These are phyloP conservation scores for Floccularia luteovirens DNA, from an alignment of 768 basidiomycete species.

Conservation along the genomic window DNA sequence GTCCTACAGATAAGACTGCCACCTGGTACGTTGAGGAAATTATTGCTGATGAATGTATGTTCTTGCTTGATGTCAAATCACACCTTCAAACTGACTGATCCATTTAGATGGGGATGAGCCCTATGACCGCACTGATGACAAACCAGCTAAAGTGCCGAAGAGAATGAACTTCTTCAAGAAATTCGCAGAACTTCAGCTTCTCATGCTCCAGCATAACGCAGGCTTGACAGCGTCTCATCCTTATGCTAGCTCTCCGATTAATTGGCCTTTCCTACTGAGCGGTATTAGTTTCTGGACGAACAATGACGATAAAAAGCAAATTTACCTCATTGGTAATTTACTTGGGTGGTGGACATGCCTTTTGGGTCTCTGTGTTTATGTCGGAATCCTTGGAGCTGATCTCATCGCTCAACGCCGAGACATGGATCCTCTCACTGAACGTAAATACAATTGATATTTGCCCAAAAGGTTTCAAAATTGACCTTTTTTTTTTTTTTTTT, in stretches of 20 bases:
- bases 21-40: slow-evolving; percentile 90
- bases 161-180: slow-evolving; percentile 90
- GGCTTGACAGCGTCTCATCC: slow-evolving; percentile 96
- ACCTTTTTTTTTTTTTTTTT: not conserved
- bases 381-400: slow-evolving; percentile 89
- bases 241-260: slow-evolving; percentile 91
- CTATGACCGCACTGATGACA: slow-evolving; percentile 40
- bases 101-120: slow-evolving; percentile 46
- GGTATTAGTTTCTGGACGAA: slow-evolving; percentile 99
- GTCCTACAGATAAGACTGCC: slow-evolving; percentile 69
- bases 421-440: slow-evolving; percentile 77
- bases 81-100: slow-evolving; percentile 3
- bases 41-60: slow-evolving; percentile 62
- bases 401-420: slow-evolving; percentile 81
- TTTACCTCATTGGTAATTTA: slow-evolving; percentile 94
- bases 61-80: not conserved
- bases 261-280: slow-evolving; percentile 95
- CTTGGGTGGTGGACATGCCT: slow-evolving; percentile 94
- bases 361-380: slow-evolving; percentile 76
- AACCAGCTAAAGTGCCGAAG: slow-evolving; percentile 63
- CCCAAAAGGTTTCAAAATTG: not conserved
- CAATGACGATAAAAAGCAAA: slow-evolving; percentile 77
- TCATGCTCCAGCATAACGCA: slow-evolving; percentile 99
- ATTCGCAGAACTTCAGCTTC: slow-evolving; percentile 85
- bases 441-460: slow-evolving; percentile 40